These are phyloP conservation scores for Setomelanomma holmii DNA, from an alignment of 2,329 filamentous ascomycete genomes.

Conservation along the genomic window DNA sequence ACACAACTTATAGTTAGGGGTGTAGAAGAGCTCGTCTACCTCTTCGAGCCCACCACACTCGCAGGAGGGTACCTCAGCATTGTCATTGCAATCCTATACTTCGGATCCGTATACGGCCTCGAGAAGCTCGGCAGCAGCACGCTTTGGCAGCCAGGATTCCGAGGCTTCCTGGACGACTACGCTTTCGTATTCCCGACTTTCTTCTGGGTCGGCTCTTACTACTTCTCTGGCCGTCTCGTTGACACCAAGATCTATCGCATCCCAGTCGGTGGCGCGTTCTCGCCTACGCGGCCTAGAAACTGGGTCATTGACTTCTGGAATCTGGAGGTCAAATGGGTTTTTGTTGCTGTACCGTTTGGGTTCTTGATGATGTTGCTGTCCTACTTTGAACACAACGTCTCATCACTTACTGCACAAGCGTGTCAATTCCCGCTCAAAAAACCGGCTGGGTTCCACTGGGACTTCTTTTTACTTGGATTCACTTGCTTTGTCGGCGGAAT, in stretches of 20 bases:
- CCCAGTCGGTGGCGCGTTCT: constrained; percentile 55
- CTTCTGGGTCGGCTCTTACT: constrained; percentile 63
- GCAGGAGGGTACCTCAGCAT: constrained; percentile 58
- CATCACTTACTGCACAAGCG: constrained; percentile 61
- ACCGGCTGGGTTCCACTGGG: constrained; percentile 64
- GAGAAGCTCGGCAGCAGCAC: constrained; percentile 58
- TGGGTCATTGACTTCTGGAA: constrained; percentile 64
- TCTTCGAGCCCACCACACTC: constrained; percentile 53
- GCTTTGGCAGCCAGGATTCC: constrained; percentile 53
- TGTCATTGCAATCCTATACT: constrained; percentile 61
- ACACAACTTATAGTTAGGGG: constrained; percentile 55
- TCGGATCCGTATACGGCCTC: constrained; percentile 58
- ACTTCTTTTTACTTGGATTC: constrained; percentile 63
- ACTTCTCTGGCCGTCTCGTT: constrained; percentile 58
- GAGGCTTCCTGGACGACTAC: constrained; percentile 60
- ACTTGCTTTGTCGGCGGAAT: constrained; percentile 61
- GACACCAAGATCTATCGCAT: constrained; percentile 52
- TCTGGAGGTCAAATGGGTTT: constrained; percentile 60
- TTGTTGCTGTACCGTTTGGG: constrained; percentile 61
- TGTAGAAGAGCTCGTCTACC: constrained; percentile 62
- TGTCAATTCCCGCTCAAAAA: constrained; percentile 61
- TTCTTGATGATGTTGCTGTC: constrained; percentile 63
- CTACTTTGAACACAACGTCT: constrained; percentile 65
- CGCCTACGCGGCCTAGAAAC: constrained; percentile 54
- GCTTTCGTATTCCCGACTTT: constrained; percentile 57